Evolutionary conservation across 108 stramenopile genomes (phyloP), one percentile per base, ranked within the genome.

Genomic region (Hondaea fermentalgiana): DNA sequence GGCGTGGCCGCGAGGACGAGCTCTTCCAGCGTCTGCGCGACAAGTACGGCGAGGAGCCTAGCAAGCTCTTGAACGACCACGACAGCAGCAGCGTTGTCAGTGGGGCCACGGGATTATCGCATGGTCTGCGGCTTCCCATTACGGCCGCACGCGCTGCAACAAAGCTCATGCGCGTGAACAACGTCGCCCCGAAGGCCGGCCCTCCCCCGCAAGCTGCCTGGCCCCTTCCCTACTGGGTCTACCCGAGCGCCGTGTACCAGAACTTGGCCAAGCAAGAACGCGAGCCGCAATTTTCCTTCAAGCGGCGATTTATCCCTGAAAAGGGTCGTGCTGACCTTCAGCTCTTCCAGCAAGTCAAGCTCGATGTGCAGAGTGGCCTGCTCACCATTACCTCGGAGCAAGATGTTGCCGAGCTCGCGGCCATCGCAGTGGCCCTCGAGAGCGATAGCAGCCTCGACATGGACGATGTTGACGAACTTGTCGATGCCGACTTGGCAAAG

Each of bases 151-250:
- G 76, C 76, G 76, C 76, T 8, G 76, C 76, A 6, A 53, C 49
- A 10, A 83, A 35, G 76, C 51, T 83, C 6, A 53, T 83, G 76
- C 76, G 76, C 28, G 76, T 83, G 17, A 21, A 83, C 49, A 8
- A 83, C 51, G 51, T 53, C 10, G 43, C 45, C 6, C 45, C 45
- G 1, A 83, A 53, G 25, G 76, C 76, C n/a, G 76, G 76, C 10
- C 76, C 76, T 35, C 5, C 76, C 12, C 76, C 76, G n/a, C 45
- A 83, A 23, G 51, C 51, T 6, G 76, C 76, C 76, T 83, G 76
- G 76, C 76, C 76, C 16, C 76, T 83, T 12, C 76, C 76, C 23
- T 53, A 53, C 49, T 83, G 76, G 76, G 76, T 83, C 76, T 83
- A 45, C 28, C 45, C 51, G 19, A 45, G 76, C 51, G 76, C 45